These are phyloP conservation scores for Microascus cirrosus DNA, from an alignment of 2,329 filamentous ascomycete species.

Conservation along the genomic window DNA sequence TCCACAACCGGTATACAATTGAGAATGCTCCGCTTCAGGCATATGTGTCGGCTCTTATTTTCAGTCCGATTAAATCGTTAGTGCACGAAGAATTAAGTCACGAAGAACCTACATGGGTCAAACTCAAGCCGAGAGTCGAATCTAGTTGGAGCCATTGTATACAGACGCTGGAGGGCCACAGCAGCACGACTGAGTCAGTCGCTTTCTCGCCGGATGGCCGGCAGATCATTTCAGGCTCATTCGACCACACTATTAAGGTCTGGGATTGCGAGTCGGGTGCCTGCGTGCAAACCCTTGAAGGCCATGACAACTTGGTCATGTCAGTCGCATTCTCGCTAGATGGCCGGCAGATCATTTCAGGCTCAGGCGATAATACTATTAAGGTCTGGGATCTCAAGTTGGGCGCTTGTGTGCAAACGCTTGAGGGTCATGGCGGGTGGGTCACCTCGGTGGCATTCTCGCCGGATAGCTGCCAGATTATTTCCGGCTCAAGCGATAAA, in stretches of 20 bases:
- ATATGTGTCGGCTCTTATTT: slow-evolving; percentile 18
- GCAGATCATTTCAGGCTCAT: not conserved
- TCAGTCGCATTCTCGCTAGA: too few species aligned
- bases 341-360: too few species aligned
- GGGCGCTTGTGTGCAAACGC: not conserved
- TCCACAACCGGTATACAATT: slow-evolving; percentile 12
- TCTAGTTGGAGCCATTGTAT: not conserved
- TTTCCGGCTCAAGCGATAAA: slow-evolving; percentile 3
- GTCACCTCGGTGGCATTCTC: slow-evolving; percentile 5
- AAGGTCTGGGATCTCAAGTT: not conserved
- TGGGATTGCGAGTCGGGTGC: slow-evolving; percentile 6
- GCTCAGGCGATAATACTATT: not conserved
- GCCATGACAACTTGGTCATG: slow-evolving; percentile 4
- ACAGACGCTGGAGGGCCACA: not conserved
- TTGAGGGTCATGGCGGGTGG: not conserved
- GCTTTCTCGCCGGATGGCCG: slow-evolving; percentile 7
- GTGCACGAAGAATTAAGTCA: not conserved
- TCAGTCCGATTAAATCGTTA: slow-evolving; percentile 9
- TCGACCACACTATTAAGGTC: slow-evolving; percentile 6
- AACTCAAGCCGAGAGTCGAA: not conserved
- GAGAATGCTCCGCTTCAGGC: slow-evolving; percentile 16
- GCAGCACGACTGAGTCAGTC: slow-evolving; percentile 1
- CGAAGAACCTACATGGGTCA: not conserved
- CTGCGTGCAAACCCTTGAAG: slow-evolving; percentile 7
- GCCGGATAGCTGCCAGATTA: not conserved